Percentiles rank a stretch among this genome's conserved stretches.
These are phyloP conservation scores for Lecanicillium sp. DNA, from an alignment of 2,329 filamentous ascomycete genomes.

Conservation along the genomic window DNA sequence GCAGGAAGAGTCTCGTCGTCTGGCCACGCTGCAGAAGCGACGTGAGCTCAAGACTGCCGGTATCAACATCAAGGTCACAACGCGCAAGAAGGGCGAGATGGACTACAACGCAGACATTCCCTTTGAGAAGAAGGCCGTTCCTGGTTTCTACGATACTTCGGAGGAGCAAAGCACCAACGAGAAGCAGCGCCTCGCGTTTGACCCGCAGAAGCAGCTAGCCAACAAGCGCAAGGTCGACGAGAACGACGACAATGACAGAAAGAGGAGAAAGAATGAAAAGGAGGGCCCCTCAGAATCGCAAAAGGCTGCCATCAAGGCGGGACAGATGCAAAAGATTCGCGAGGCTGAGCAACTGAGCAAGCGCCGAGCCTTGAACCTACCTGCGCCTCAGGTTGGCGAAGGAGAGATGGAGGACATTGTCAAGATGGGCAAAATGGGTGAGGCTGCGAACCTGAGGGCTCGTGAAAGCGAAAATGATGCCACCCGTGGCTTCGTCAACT, in stretches of 20 bases:
- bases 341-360: slow-evolving; percentile 98
- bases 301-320: slow-evolving; percentile 85
- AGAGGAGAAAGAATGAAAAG: slow-evolving; percentile 85
- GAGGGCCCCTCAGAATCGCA: slow-evolving; percentile 68
- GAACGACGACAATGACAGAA: slow-evolving; percentile 74
- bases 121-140: slow-evolving; percentile 84
- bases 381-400: slow-evolving; percentile 86
- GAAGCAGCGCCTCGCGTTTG: slow-evolving; percentile 73
- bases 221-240: slow-evolving; percentile 93
- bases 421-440: slow-evolving; percentile 94
- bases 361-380: slow-evolving; percentile 72
- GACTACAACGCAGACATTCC: slow-evolving; percentile 99
- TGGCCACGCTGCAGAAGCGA: slow-evolving; percentile 89
- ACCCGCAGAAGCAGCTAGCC: slow-evolving; percentile 81
- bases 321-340: slow-evolving; percentile 86
- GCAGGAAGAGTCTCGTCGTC: slow-evolving; percentile 83
- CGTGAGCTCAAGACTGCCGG: slow-evolving; percentile 95
- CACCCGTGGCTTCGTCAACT: slow-evolving; percentile 77
- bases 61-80: slow-evolving; percentile 94
- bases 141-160: slow-evolving; percentile 87
- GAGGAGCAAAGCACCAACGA: slow-evolving; percentile 81
- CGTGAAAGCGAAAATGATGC: slow-evolving; percentile 75
- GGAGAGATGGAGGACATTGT: slow-evolving; percentile 93
- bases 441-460: slow-evolving; percentile 70
- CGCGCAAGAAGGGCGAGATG: slow-evolving; percentile 92